Percentiles rank a stretch among this genome's conserved stretches.
These are phyloP conservation scores for Paecilomyces niveus DNA, from an alignment of 2,329 filamentous ascomycete species.

Conservation along the genomic window DNA sequence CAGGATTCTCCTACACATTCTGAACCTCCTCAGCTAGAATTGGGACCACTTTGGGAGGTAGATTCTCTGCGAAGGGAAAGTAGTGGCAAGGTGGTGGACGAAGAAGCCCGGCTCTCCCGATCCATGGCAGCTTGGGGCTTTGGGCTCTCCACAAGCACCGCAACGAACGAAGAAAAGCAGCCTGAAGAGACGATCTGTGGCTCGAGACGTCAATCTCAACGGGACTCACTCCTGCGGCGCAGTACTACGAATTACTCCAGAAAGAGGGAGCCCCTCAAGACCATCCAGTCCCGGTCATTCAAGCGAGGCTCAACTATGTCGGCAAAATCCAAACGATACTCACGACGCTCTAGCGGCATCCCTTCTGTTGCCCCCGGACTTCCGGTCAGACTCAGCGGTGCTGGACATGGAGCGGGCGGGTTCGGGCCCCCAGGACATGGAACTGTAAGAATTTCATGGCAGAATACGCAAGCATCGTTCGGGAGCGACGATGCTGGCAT, in stretches of 20 bases:
- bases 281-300: conserved; percentile 27
- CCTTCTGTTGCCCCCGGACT: conserved; percentile 29
- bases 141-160: conserved; percentile 15
- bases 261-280: conserved; percentile 27
- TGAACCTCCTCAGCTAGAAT: conserved; percentile 26
- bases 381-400: conserved; percentile 33
- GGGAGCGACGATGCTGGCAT: conserved; percentile 28
- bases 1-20: conserved; percentile 15
- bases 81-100: conserved; percentile 9
- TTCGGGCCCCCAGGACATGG: conserved; percentile 29
- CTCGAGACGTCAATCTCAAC: conserved; percentile 21
- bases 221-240: conserved; percentile 21
- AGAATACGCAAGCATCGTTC: conserved; percentile 26
- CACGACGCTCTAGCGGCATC: conserved; percentile 32
- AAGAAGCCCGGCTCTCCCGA: conserved; percentile 19
- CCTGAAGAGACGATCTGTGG: conserved; percentile 16
- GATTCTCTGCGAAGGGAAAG: conserved; percentile 16
- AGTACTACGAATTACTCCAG: conserved; percentile 21
- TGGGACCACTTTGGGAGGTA: conserved; percentile 25
- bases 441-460: conserved; percentile 30
- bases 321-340: conserved; percentile 28
- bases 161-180: conserved; percentile 14
- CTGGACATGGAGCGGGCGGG: conserved; percentile 35
- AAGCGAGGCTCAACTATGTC: conserved; percentile 30
- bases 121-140: conserved; percentile 25